These are phyloP conservation scores for Asterochloris erici DNA, from an alignment of 139 green algal genomes.

Conservation along the genomic window DNA sequence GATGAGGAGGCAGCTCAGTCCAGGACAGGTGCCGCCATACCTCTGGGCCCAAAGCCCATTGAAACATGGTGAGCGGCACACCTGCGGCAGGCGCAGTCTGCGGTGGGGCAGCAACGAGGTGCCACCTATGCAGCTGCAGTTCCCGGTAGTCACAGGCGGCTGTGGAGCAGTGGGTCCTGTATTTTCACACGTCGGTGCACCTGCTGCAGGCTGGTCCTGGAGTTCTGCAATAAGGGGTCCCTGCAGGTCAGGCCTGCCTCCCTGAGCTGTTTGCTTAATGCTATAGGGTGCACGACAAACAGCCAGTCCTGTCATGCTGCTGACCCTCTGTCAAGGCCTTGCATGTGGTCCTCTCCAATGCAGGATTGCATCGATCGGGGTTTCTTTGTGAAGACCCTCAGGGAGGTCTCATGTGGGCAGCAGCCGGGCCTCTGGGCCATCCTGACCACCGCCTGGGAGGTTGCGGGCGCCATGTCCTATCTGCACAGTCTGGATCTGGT, in stretches of 20 bases:
- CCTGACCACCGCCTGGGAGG: slow-evolving; percentile 29
- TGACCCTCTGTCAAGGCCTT: background rate
- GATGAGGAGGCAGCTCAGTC: too few relatives aligned
- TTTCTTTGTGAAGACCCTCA: slow-evolving; percentile 9
- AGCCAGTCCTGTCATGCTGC: background rate
- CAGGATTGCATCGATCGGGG: slow-evolving; percentile 16
- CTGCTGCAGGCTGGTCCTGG: slow-evolving; percentile 31
- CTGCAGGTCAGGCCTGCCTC: slow-evolving; percentile 17
- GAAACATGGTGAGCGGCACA: background rate
- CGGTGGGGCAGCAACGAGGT: background rate
- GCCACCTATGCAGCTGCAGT: slow-evolving; percentile 7
- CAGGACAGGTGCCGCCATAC: background rate
- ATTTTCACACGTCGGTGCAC: background rate
- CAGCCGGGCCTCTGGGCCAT: background rate
- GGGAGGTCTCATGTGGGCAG: background rate
- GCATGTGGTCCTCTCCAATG: background rate
- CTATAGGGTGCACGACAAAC: background rate
- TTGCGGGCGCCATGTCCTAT: slow-evolving; percentile 41
- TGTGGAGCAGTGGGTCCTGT: background rate
- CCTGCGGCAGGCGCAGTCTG: background rate
- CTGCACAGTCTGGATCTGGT: slow-evolving; percentile 41
- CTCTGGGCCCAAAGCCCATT: background rate
- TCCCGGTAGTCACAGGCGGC: background rate
- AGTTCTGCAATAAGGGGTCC: slow-evolving; percentile 33
- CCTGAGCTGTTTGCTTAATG: background rate